phyloP scores from a whole-genome alignment of 192 early-diverging fungal species.

The Jimgerdemannia lactiflua region DNA sequence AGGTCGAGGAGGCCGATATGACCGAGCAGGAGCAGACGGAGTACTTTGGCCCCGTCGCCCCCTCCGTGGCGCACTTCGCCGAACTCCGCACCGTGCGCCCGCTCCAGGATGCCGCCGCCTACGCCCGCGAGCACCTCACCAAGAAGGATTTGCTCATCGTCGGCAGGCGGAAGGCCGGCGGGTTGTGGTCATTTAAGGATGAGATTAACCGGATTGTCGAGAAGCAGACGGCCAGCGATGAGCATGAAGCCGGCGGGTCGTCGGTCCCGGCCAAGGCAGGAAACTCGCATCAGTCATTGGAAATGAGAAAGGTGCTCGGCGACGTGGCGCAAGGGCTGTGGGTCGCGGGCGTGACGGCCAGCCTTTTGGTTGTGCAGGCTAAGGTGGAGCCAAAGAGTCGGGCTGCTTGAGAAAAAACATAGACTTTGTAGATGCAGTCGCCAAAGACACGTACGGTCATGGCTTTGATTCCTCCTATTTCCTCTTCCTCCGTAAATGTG shows the following conservation, averaged over 20 bases:
- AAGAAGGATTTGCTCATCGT: slow-evolving; percentile 29
- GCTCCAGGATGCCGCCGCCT: background rate
- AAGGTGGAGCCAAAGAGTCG: background rate
- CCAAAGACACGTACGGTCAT: too few species aligned
- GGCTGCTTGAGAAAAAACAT: background rate
- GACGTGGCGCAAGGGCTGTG: slow-evolving; percentile 34
- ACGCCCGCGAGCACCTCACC: slow-evolving; percentile 3
- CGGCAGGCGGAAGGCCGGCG: slow-evolving; percentile 26
- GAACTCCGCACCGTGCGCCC: background rate
- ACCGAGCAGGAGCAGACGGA: background rate
- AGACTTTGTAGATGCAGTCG: background rate
- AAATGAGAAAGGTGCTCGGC: slow-evolving; percentile 36
- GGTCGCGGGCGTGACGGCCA: slow-evolving; percentile 37
- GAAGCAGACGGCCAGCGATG: slow-evolving; percentile 5
- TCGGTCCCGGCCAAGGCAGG: slow-evolving; percentile 9
- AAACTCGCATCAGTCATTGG: slow-evolving; percentile 2
- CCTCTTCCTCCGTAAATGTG: too few species aligned
- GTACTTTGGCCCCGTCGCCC: background rate
- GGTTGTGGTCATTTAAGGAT: slow-evolving; percentile 21
- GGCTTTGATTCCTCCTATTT: too few species aligned
- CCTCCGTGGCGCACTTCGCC: background rate
- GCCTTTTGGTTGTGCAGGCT: slow-evolving; percentile 45
- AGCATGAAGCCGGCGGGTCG: slow-evolving; percentile 15
- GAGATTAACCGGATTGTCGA: background rate
- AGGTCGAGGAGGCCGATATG: background rate